Percentiles rank a stretch among this genome's conserved stretches.
Evolutionary conservation across 169 alveolate genomes (phyloP).

Genomic region (Cyclospora cayetanensis): DNA sequence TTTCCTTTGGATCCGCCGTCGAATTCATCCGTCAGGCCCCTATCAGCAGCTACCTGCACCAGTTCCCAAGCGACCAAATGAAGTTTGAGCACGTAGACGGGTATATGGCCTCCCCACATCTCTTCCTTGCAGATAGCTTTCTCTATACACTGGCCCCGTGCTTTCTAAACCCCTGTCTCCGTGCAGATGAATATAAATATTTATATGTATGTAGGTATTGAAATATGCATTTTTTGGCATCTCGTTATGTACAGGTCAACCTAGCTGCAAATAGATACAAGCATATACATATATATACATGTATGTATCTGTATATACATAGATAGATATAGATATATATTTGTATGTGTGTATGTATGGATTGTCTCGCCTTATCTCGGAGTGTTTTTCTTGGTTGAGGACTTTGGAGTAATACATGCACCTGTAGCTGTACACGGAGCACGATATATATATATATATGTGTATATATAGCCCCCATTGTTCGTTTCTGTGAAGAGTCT

Average conservation of each 20-base stretch:
- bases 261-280: neutral
- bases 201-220: neutral
- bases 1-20: neutral
- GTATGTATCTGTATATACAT: neutral
- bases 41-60: conserved; percentile 56
- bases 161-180: neutral
- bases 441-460: neutral
- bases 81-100: conserved; percentile 58
- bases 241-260: neutral
- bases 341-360: neutral
- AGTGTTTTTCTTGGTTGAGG: neutral
- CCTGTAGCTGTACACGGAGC: neutral
- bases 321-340: too few species aligned
- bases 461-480: neutral
- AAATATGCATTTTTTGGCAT: too few species aligned
- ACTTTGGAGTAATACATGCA: too few species aligned
- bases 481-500: neutral
- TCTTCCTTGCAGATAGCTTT: neutral
- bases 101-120: neutral
- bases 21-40: conserved; percentile 40
- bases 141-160: neutral
- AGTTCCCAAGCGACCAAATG: conserved; percentile 47
- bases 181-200: neutral
- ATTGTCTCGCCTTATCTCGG: neutral
- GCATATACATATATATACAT: neutral